Base-by-base conservation (phyloP, 2,329 filamentous ascomycete genomes). In the Endoconidiophora laricicola region DNA sequence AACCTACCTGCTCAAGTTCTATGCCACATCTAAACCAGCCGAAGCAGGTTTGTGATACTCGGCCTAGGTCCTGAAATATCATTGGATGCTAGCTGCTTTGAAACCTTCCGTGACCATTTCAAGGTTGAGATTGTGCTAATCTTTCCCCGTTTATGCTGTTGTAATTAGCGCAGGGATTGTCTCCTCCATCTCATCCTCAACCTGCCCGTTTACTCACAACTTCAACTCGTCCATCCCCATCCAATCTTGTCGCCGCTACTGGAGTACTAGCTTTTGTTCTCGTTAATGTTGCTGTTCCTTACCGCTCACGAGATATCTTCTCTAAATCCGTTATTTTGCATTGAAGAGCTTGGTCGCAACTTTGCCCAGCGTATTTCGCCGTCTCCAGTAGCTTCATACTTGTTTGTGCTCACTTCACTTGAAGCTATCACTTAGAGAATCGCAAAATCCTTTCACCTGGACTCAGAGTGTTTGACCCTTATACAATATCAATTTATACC, bases 111-210 rank as follows among this genome's bases (percentile, higher is more conserved):
- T 18, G 37, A n/a, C 26, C 40, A 6, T 18, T 39, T 33, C 6
- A 18, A 16, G 4, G 22, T 46, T 44, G 9, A 49, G 23, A 49
- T 49, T 45, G 26, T 42, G 48, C 48, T 22, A 44, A 49, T 49
- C 41, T 45, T 49, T 49, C 48, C 29, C 29, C 39, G 44, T 45
- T 49, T 9, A 49, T 49, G 48, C 48, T 45, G 14, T 6, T 39
- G 12, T 16, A 20, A 45, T 36, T 33, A 45, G 43, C 43, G 24
- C 43, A 45, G 23, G 26, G 24, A 45, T 33, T 36, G 7, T 12
- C 29, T 33, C 29, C 29, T 33, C 26, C 5, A 29, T 29, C 26
- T 29, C 26, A 29, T 29, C 29, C 29, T 14, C 20, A 38, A 36
- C 38, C 44, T n/a, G 20, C 18, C 20, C 38, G 33, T 20, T 46